These are phyloP conservation scores for Tremellales sp. DNA, from an alignment of 1,284 basidiomycete genomes.

Conservation along the genomic window DNA sequence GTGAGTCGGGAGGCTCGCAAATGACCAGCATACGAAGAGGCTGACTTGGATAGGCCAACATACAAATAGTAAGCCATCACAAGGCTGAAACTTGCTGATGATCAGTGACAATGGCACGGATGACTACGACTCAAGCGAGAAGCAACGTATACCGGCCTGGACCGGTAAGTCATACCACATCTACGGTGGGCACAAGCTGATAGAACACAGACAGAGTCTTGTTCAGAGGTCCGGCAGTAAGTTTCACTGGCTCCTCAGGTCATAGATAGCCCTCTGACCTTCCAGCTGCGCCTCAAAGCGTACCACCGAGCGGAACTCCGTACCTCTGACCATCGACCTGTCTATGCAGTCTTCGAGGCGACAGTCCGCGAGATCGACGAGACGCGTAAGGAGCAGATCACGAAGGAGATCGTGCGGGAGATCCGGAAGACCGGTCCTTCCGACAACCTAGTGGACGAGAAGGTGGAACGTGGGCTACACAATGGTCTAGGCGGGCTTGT, in stretches of 20 bases:
- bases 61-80: slow-evolving; percentile 47
- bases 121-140: slow-evolving; percentile 91
- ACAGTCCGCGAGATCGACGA: slow-evolving; percentile 75
- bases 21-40: slow-evolving; percentile 25
- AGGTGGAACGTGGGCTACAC: slow-evolving; percentile 15
- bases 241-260: slow-evolving; percentile 57
- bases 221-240: slow-evolving; percentile 67
- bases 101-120: slow-evolving; percentile 58
- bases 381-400: slow-evolving; percentile 65
- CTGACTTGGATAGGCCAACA: slow-evolving; percentile 32
- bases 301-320: slow-evolving; percentile 69
- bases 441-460: slow-evolving; percentile 8
- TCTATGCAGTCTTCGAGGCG: slow-evolving; percentile 77
- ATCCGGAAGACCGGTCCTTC: slow-evolving; percentile 7
- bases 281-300: slow-evolving; percentile 25
- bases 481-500: slow-evolving; percentile 21
- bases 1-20: slow-evolving; percentile 24
- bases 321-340: slow-evolving; percentile 92
- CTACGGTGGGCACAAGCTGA: not conserved
- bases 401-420: slow-evolving; percentile 53
- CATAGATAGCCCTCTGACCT: slow-evolving; percentile 1
- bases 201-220: slow-evolving; percentile 74
- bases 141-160: slow-evolving; percentile 95
- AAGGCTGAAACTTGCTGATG: not conserved
- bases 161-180: slow-evolving; percentile 59